Base-by-base conservation (phyloP, 208 protist genomes). In the Trypanosoma boissoni region DNA sequence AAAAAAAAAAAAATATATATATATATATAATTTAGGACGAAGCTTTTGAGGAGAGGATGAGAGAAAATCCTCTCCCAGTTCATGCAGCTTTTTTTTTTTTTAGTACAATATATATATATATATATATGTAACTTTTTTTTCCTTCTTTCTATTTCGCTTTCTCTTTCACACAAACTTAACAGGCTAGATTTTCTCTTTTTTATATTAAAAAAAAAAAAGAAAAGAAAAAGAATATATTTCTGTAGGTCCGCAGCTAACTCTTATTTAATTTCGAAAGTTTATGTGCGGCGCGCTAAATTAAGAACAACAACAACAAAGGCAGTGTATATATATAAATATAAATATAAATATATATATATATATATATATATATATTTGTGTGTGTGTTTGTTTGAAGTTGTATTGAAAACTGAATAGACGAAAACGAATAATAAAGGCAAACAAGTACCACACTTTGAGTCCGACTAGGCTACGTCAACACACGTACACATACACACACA, bases 41-140 rank as follows among this genome's bases (percentile, higher is more conserved):
- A n/a, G n/a, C n/a, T n/a, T n/a, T n/a, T n/a, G n/a, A n/a, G n/a
- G n/a, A n/a, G n/a, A n/a, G n/a, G n/a, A n/a, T n/a, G n/a, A n/a
- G n/a, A n/a, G n/a, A n/a, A n/a, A n/a, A n/a, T n/a, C n/a, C n/a
- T n/a, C n/a, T n/a, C n/a, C n/a, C n/a, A n/a, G n/a, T n/a, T n/a
- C n/a, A n/a, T n/a, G n/a, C n/a, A n/a, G n/a, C n/a, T n/a, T n/a
- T n/a, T n/a, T n/a, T n/a, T n/a, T n/a, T n/a, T n/a, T n/a, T n/a
- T n/a, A n/a, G n/a, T n/a, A n/a, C n/a, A 42, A 56, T 56, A 34
- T 52, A 9, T 56, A 56, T 56, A 31, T 46, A 46, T 60, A 37
- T 36, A 48, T 29, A 50, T 28, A 32, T n/a, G 23, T 50, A 51
- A 14, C 46, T 26, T 50, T n/a, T 41, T 16, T 52, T 31, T 31